These are phyloP conservation scores for Leishmania gerbilli DNA, from an alignment of 208 protist genomes.

Conservation along the genomic window DNA sequence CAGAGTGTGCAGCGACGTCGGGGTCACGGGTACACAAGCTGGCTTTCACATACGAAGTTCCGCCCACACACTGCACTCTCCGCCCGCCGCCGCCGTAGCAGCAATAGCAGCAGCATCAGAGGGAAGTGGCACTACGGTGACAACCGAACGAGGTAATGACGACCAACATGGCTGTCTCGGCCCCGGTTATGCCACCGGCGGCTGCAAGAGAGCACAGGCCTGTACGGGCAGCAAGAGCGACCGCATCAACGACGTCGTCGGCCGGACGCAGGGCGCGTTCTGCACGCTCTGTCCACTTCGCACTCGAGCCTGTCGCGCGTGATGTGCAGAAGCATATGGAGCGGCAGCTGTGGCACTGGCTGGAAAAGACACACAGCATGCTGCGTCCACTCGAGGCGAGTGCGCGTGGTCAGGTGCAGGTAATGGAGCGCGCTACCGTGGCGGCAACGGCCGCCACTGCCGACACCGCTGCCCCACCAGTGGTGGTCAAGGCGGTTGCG, in stretches of 20 bases:
- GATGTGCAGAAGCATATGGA: constrained; percentile 37
- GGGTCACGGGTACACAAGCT: background rate
- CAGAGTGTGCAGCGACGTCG: too few species aligned
- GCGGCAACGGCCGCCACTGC: background rate
- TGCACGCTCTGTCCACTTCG: constrained; percentile 25
- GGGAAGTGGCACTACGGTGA: background rate
- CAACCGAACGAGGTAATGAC: background rate
- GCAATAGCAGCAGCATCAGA: background rate
- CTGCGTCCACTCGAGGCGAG: constrained; percentile 6
- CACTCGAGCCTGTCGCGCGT: constrained; percentile 22
- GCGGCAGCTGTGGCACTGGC: constrained; percentile 37
- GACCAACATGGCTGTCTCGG: background rate
- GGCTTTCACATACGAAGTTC: background rate
- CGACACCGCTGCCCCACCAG: background rate
- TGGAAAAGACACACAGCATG: constrained; percentile 16
- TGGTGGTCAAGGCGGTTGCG: constrained; percentile 34
- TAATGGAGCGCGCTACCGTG: constrained; percentile 11
- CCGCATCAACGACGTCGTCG: background rate
- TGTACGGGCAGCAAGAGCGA: background rate
- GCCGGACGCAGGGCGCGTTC: background rate
- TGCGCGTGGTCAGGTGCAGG: constrained; percentile 23
- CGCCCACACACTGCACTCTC: background rate
- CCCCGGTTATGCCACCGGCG: background rate
- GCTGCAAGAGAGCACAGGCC: background rate
- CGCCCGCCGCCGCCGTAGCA: too few species aligned